Conservation (phyloP, 2,329 filamentous ascomycete species). For the Penicillium sp. region DNA sequence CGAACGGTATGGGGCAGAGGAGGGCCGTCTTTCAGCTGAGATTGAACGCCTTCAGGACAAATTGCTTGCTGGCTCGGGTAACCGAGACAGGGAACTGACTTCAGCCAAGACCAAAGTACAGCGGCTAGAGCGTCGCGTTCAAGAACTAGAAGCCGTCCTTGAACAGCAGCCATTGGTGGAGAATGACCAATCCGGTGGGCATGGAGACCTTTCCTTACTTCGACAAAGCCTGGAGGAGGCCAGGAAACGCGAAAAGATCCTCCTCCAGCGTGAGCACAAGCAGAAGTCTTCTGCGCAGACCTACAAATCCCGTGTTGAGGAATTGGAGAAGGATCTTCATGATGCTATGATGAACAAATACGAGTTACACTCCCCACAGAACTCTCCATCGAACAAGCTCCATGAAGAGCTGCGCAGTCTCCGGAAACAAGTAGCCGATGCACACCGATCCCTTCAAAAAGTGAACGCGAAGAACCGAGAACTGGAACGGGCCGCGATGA, state of each 20-base stretch:
- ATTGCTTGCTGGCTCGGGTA: conserved; percentile 40
- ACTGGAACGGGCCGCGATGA: conserved; percentile 49
- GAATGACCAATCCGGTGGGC: conserved; percentile 32
- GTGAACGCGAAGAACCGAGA: conserved; percentile 49
- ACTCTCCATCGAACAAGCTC: conserved; percentile 45
- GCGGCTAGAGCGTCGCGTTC: conserved; percentile 58
- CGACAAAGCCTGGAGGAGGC: conserved; percentile 61
- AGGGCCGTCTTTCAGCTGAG: conserved; percentile 55
- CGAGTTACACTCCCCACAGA: conserved; percentile 51
- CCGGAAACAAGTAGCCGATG: conserved; percentile 58
- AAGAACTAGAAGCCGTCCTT: conserved; percentile 51
- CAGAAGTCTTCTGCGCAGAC: conserved; percentile 61
- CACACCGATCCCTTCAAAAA: conserved; percentile 60
- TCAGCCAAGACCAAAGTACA: conserved; percentile 59
- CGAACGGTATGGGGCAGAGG: conserved; percentile 62
- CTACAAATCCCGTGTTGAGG: conserved; percentile 62
- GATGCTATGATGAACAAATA: conserved; percentile 55
- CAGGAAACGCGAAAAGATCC: conserved; percentile 63
- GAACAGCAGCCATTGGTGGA: conserved; percentile 50
- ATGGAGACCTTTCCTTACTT: conserved; percentile 56
- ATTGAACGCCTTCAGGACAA: conserved; percentile 52
- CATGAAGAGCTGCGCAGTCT: conserved; percentile 56
- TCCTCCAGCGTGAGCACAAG: conserved; percentile 61
- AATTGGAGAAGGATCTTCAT: conserved; percentile 65
- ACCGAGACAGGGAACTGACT: conserved; percentile 48